Evolutionary conservation across 768 basidiomycete genomes (phyloP).

Genomic region (Hirschioporus abietinus): DNA sequence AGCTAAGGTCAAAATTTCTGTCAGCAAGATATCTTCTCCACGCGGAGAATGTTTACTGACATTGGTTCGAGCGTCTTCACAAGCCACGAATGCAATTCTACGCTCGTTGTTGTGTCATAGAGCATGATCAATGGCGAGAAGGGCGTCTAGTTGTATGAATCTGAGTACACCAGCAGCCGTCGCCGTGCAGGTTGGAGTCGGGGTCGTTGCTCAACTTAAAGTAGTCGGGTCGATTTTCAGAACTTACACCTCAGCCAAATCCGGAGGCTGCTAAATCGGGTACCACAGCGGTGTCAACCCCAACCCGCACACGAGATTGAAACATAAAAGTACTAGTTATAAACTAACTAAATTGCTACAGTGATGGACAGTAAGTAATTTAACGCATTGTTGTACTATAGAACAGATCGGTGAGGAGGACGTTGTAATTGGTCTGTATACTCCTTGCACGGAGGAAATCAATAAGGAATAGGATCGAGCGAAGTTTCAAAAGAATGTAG

Average conservation of each 20-base stretch:
- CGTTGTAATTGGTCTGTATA: not conserved
- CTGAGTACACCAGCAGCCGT: not conserved
- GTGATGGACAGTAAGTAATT: not conserved
- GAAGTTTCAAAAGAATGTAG: not conserved
- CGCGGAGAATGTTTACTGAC: conserved; percentile 38
- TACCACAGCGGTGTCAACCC: too few species aligned
- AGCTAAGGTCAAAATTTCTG: conserved; percentile 42
- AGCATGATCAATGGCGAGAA: conserved; percentile 40
- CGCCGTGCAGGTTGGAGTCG: not conserved
- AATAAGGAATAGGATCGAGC: conserved; percentile 1
- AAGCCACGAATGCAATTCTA: conserved; percentile 83
- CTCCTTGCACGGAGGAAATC: not conserved
- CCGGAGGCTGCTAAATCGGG: not conserved
- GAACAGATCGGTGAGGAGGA: not conserved
- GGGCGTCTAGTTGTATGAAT: not conserved
- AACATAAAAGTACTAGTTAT: conserved; percentile 1
- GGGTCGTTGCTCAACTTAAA: not conserved
- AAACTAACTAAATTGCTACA: not conserved
- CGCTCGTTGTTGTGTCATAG: conserved; percentile 57
- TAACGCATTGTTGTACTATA: conserved; percentile 1
- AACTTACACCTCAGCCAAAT: not conserved
- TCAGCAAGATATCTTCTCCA: conserved; percentile 10
- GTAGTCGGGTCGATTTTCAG: not conserved
- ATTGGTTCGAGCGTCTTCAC: conserved; percentile 87
- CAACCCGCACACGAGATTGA: not conserved